Evolutionary conservation across 805 yeast genomes (phyloP), one percentile per base, ranked within the genome.

Genomic region (Candida montana): DNA sequence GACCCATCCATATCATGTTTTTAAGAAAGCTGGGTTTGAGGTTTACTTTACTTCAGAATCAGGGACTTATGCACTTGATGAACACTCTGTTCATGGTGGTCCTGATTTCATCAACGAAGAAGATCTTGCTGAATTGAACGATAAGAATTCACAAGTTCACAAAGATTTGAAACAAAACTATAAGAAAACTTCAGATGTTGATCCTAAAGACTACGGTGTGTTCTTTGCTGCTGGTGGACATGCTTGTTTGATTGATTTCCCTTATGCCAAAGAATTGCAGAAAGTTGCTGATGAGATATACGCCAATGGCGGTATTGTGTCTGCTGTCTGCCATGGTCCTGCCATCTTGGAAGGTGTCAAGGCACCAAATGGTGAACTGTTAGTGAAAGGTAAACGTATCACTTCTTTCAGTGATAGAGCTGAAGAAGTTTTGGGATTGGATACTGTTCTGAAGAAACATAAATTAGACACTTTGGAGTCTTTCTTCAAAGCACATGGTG

Each of bases 281-380:
- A 46, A 55, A 19, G 43, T 75, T 33, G 81, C 78, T 17, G 59
- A 64, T 23, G 60, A 63, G 18, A 69, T 79, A 37, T 76, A 72
- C 54, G 62, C 60, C 26, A 58, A 69, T 17, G 75, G 74, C 31
- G 84, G 83, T 37, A 70, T 77, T 31, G 71, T 80, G 19, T 59
- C 78, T 33, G 83, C 85, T 13, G 85, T 80, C 8, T 80, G 87
- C 59, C 85, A 80, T 50, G 87, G 83, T 7, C 82, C 83, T n/a
- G 68, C 70, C 18, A 67, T 79, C 46, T 74, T 80, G 45, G 73
- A 67, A n/a, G 65, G 66, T 33, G 55, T 79, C 47, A 62, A 54
- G 31, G 75, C 74, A 48, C 47, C 51, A 7, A 63, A 71, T 15
- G 77, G 77, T 33, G 62, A 66, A 36, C 59, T 63, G 15, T 49